phyloP scores from a whole-genome alignment of 1,284 basidiomycete genomes.

The Wolfiporia cocos region DNA sequence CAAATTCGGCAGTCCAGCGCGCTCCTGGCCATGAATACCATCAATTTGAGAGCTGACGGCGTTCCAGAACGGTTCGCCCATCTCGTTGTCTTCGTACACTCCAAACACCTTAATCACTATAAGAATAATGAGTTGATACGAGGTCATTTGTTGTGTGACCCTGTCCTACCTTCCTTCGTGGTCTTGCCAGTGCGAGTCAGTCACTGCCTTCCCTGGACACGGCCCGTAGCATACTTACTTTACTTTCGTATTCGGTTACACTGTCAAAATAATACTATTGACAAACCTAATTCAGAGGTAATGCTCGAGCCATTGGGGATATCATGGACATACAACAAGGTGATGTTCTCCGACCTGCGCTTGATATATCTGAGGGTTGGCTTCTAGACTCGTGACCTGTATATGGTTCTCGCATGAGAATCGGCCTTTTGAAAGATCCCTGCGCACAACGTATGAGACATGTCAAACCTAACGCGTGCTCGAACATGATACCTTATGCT shows the following conservation, averaged over 20 bases:
- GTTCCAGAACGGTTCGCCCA: constrained; percentile 51
- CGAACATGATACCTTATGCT: constrained; percentile 45
- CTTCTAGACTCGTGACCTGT: constrained; percentile 39
- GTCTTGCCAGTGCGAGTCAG: constrained; percentile 25
- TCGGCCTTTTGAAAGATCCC: constrained; percentile 59
- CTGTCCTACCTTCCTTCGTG: constrained; percentile 45
- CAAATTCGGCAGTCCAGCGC: constrained; percentile 23
- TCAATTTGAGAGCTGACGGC: constrained; percentile 44
- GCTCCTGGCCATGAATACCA: constrained; percentile 43
- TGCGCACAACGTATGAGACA: constrained; percentile 19
- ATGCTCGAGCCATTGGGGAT: too few species aligned
- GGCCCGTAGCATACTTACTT: constrained; percentile 32
- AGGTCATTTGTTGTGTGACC: not conserved
- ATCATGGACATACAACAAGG: constrained; percentile 56
- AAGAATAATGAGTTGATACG: not conserved
- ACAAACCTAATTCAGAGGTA: too few species aligned
- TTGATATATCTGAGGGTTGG: constrained; percentile 52
- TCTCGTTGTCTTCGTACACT: constrained; percentile 54
- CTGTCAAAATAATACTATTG: constrained; percentile 63
- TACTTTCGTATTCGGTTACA: constrained; percentile 40
- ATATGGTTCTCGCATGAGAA: constrained; percentile 69
- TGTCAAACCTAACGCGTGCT: not conserved
- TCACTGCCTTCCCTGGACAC: not conserved
- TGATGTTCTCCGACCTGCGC: constrained; percentile 63
- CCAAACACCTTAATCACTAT: constrained; percentile 57